A percentile compares a stretch with the other conserved stretches of the same genome.
phyloP scores from a whole-genome alignment of 169 alveolate species.

The Eimeria zaria region DNA sequence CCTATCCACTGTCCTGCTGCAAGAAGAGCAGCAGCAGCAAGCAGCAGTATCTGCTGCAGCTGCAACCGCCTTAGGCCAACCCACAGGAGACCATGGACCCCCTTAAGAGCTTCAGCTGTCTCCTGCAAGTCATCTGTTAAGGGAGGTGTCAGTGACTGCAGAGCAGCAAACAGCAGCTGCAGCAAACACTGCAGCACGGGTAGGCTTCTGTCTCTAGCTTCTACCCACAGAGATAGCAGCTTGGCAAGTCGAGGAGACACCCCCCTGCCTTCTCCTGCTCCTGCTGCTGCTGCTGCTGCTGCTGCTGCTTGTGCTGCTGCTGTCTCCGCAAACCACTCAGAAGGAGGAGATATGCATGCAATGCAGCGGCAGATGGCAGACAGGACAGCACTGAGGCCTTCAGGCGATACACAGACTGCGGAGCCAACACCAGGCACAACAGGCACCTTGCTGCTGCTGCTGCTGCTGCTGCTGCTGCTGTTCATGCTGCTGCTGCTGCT shows the following conservation, averaged over 20 bases:
- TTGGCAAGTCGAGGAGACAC: slow-evolving; percentile 13
- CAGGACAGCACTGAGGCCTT: slow-evolving; percentile 19
- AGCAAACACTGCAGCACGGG: slow-evolving; percentile 28
- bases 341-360: slow-evolving; percentile 37
- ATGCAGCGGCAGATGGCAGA: slow-evolving; percentile 45
- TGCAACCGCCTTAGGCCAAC: slow-evolving; percentile 30
- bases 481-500: background rate
- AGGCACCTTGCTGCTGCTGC: slow-evolving; percentile 51
- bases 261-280: too few species aligned
- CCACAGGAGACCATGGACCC: slow-evolving; percentile 20
- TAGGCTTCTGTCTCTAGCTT: slow-evolving; percentile 9
- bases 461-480: slow-evolving; percentile 57
- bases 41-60: slow-evolving; percentile 53
- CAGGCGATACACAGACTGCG: slow-evolving; percentile 12
- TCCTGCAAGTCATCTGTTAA: background rate
- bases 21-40: slow-evolving; percentile 20
- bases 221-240: slow-evolving; percentile 50
- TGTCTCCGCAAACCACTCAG: slow-evolving; percentile 13
- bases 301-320: slow-evolving; percentile 3
- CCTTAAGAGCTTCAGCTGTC: slow-evolving; percentile 1
- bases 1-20: slow-evolving; percentile 53
- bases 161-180: slow-evolving; percentile 69
- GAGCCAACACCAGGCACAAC: slow-evolving; percentile 10
- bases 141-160: background rate
- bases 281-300: background rate